Base-by-base conservation (phyloP, 2,329 filamentous ascomycete genomes). In the Colletotrichum sp. region DNA sequence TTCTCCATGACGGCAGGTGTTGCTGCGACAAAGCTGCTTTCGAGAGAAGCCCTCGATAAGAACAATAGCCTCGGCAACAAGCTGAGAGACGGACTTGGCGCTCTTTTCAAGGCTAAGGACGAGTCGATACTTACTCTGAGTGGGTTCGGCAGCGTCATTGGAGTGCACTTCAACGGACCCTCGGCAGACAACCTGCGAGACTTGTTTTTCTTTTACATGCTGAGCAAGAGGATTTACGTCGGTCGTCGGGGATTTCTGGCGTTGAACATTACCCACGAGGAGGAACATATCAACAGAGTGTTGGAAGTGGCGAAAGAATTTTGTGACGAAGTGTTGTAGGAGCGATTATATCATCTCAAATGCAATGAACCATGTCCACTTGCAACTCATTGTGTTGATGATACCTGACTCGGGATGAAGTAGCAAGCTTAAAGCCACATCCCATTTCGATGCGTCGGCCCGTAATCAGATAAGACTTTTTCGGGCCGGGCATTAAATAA, bases 1-100 rank as follows among this genome's bases (percentile, higher is more conserved):
- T 78, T 78, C 36, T 78, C 74, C 24, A 78, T 78, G 76, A 74
- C 76, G 10, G 76, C 77, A 6, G 77, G 77, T 5, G 65, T 72
- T 7, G 76, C 72, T 15, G 77, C 73, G 13, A 71, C 76, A 6
- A 75, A 71, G 13, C 68, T 78, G 2, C 52, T 78, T 12, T 72
- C 77, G 8, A 63, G 76, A 13, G 64, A 65, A 57, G 67, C 67
- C 2, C 67, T 78, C 8, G 71, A 74, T 24, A 34, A 72, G 26
- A 77, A 63, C 9, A 77, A 76, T 10, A 2, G 28, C 52, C 55
- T 77, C 3, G 77, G 77, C 1, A 16, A 69, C 8, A 60, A 34
- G 38, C 60, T 78, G n/a, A 67, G 77, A 5, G 18, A 68, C 3
- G 68, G 68, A 4, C 34, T 78, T 13, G 24, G 55, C 9, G 71